Evolutionary conservation across 345 rosid species (phyloP).

Genomic region (Ceriops zippeliana): DNA sequence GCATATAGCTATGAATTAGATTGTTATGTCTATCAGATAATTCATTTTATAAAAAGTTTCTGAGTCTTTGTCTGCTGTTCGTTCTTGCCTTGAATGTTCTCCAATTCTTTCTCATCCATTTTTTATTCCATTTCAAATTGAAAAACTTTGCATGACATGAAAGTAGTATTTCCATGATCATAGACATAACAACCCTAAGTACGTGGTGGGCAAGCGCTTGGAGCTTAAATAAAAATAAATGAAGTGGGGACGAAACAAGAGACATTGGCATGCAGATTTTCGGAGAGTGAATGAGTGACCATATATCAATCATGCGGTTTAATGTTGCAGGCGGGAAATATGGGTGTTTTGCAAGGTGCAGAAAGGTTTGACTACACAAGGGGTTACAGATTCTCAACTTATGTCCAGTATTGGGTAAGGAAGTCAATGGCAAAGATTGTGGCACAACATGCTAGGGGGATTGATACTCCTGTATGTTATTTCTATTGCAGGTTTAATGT

Average conservation of each 20-base stretch:
- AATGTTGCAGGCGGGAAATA: slow-evolving; percentile 59
- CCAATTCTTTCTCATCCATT: background rate
- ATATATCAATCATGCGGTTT: slow-evolving; percentile 1
- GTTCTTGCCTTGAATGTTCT: background rate
- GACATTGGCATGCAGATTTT: too few relatives aligned
- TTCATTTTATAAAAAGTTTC: background rate
- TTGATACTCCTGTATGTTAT: slow-evolving; percentile 61
- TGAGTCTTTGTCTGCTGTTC: background rate
- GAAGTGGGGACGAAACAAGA: background rate
- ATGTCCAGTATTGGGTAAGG: slow-evolving; percentile 82
- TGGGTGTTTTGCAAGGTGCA: slow-evolving; percentile 82
- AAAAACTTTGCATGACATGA: background rate
- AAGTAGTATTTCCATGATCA: background rate
- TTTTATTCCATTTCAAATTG: background rate
- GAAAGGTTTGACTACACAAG: slow-evolving; percentile 76
- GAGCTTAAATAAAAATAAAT: background rate
- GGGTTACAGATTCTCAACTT: slow-evolving; percentile 82
- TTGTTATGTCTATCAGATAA: background rate
- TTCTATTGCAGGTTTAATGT: slow-evolving; percentile 1
- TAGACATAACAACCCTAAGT: background rate
- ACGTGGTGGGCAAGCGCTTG: background rate
- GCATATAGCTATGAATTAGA: background rate
- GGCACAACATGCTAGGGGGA: slow-evolving; percentile 55
- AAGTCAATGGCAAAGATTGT: slow-evolving; percentile 65
- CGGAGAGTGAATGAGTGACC: background rate